phyloP scores from a whole-genome alignment of 2,329 filamentous ascomycete species.

The Escovopsis sp. region DNA sequence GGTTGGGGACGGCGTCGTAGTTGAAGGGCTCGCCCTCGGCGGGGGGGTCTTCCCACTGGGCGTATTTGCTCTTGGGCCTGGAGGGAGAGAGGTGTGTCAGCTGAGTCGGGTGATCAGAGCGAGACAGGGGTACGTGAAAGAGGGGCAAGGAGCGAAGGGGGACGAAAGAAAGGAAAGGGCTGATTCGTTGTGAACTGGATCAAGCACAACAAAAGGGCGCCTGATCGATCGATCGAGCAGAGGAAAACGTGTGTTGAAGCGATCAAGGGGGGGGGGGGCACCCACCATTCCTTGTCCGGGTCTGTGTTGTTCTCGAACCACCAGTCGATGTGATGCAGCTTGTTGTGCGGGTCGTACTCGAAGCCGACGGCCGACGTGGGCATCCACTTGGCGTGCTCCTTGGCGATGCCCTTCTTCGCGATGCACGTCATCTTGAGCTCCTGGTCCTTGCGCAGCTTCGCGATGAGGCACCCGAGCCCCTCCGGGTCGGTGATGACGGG shows the following conservation, averaged over 20 bases:
- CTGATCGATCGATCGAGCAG: no score
- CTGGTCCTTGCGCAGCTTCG: constrained; percentile 79
- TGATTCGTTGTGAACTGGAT: no score
- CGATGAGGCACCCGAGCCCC: constrained; percentile 68
- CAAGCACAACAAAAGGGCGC: no score
- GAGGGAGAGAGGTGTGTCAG: no score
- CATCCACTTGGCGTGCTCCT: constrained; percentile 98
- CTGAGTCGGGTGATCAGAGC: no score
- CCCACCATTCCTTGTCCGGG: constrained; percentile 69
- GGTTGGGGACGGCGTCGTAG: constrained; percentile 69
- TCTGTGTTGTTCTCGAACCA: constrained; percentile 77
- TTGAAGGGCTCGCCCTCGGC: constrained; percentile 79
- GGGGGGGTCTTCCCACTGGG: constrained; percentile 61
- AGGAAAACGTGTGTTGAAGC: no score
- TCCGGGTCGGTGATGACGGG: constrained; percentile 77
- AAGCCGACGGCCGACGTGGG: constrained; percentile 86
- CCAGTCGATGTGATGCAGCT: constrained; percentile 76
- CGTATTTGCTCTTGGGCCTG: constrained; percentile 71
- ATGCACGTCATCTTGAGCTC: constrained; percentile 83
- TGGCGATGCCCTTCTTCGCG: constrained; percentile 95
- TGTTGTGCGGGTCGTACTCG: constrained; percentile 97
- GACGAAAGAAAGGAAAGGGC: no score
- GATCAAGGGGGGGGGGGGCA: neutral
- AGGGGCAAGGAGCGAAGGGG: no score
- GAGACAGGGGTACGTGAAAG: no score